Base-by-base conservation (phyloP, 2,329 filamentous ascomycete species). In the Colletotrichum destructivum region DNA sequence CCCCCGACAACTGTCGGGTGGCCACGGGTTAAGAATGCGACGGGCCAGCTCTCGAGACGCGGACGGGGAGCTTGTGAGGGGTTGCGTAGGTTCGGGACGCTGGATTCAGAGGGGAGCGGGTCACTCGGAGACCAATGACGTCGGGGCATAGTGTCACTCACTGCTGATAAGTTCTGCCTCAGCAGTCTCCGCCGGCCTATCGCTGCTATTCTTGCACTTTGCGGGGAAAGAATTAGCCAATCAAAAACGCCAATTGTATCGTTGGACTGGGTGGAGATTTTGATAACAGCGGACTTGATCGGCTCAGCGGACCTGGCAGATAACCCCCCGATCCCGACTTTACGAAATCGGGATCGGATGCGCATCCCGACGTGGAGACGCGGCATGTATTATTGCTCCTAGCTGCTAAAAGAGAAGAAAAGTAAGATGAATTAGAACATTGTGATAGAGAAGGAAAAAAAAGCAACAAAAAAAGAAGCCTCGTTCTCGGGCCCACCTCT, bases 21-120 rank as follows among this genome's bases (percentile, higher is more conserved):
- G 65, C 23, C 21, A 46, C 69, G 69, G 69, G 44, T 69, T 71
- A 71, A 71, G 69, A 69, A 69, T 38, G 65, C 61, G 38, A 52
- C 42, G 44, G 31, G n/a, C 35, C 52, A 47, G 59, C 38, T 47
- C 54, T 54, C 54, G 18, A 56, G 52, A 38, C 55, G 21, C 40
- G 23, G 51, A 35, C 60, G 49, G 52, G 51, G 59, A 71, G 69
- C 69, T 72, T 44, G 54, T 63, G 65, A 70, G 65, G 69, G 69
- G 69, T 54, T 59, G 54, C 54, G 69, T 65, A 31, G 26, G 42
- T 44, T 47, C 12, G 42, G 42, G n/a, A 61, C 26, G 60, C 44
- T 31, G 47, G 42, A 47, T 55, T 13, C 57, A 61, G 12, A 31
- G 42, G 40, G n/a, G 15, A 54, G 18, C 26, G 55, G 52, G 18